Conservation (phyloP, 768 basidiomycete species). For the Kwoniella sp. region DNA sequence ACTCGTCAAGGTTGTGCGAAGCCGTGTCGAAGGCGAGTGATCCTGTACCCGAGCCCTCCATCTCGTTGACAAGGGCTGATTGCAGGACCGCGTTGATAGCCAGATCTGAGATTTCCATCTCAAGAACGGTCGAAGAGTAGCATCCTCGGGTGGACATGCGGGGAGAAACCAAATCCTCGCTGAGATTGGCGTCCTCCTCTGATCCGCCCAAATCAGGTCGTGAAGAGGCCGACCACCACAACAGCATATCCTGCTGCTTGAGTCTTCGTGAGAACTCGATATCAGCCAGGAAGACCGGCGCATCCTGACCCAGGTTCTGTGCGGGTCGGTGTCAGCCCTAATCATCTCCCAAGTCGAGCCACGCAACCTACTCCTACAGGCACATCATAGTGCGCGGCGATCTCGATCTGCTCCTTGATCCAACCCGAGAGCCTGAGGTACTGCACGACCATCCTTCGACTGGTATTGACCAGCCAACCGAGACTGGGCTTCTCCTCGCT, state of each 20-base stretch:
- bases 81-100: slow-evolving; percentile 92
- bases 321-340: not conserved
- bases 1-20: slow-evolving; percentile 84
- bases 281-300: slow-evolving; percentile 80
- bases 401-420: slow-evolving; percentile 70
- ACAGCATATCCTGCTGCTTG: slow-evolving; percentile 76
- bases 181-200: slow-evolving; percentile 76
- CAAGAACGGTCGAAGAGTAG: slow-evolving; percentile 88
- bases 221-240: slow-evolving; percentile 94
- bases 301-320: slow-evolving; percentile 78
- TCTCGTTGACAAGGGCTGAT: slow-evolving; percentile 89
- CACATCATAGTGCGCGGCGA: slow-evolving; percentile 86
- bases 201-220: slow-evolving; percentile 89
- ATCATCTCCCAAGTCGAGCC: not conserved
- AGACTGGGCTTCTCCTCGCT: slow-evolving; percentile 64
- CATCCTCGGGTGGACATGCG: slow-evolving; percentile 80
- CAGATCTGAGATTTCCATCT: slow-evolving; percentile 81
- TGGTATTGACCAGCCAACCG: slow-evolving; percentile 81
- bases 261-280: slow-evolving; percentile 84
- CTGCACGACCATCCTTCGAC: slow-evolving; percentile 74
- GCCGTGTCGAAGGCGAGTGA: slow-evolving; percentile 89
- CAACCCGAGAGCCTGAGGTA: slow-evolving; percentile 73
- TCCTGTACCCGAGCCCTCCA: slow-evolving; percentile 85
- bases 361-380: slow-evolving; percentile 61
- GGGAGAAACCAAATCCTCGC: slow-evolving; percentile 71